Evolutionary conservation across 164 flowering plant species (phyloP).

Genomic region (Annona squamosa): DNA sequence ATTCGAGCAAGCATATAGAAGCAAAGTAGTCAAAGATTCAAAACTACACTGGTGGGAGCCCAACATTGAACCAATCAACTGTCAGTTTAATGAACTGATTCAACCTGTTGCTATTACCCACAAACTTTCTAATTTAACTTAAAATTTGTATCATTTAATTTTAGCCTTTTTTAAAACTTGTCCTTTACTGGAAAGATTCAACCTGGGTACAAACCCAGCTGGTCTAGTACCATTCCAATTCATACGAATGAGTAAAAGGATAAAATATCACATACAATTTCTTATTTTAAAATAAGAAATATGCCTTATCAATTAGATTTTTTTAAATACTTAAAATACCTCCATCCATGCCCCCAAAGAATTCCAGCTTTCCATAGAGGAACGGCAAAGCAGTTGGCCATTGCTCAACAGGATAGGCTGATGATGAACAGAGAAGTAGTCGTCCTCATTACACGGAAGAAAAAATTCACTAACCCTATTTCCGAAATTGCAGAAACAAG

Average conservation of each 20-base stretch:
- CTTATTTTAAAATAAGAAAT: not conserved
- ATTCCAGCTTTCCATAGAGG: constrained; percentile 97
- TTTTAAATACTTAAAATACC: constrained; percentile 29
- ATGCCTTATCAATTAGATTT: not conserved
- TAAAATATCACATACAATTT: no score
- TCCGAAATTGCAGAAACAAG: not conserved
- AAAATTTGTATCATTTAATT: no score
- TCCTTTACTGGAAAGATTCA: no score
- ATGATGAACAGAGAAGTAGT: constrained; percentile 5
- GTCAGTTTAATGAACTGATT: no score
- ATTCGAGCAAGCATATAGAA: not conserved
- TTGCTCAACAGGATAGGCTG: constrained; percentile 83
- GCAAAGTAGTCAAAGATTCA: not conserved
- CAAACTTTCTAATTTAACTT: no score
- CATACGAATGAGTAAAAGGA: no score
- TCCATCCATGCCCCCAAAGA: constrained; percentile 99
- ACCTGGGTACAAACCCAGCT: no score
- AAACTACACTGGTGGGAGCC: not conserved
- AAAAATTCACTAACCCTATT: not conserved
- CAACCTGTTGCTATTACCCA: no score
- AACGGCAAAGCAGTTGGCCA: constrained; percentile 78
- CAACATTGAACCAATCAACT: no score
- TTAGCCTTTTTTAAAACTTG: no score
- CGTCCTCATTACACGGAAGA: not conserved
- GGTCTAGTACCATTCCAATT: no score